Base-by-base conservation (phyloP, 805 yeast species). In the Barnettozyma siamensis region DNA sequence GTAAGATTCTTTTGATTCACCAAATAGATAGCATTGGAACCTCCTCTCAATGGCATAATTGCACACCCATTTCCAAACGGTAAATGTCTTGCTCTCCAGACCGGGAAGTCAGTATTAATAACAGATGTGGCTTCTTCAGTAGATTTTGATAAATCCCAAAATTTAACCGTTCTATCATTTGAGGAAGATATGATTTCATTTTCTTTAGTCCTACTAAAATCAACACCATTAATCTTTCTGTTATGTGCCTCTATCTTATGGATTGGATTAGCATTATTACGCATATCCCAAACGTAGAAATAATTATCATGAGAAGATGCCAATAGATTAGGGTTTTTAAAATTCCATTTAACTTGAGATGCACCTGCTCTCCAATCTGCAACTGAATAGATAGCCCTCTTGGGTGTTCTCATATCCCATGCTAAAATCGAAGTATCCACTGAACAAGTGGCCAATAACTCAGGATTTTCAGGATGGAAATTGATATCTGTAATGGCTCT, bases 351-450 rank as follows among this genome's bases (percentile, higher is more conserved):
- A 13, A 88, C 96, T 60, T 91, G 98, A 0, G 95, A 77, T 3
- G 97, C 95, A 2, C 94, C 91, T 1, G 96, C 94, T 42, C 85
- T 67, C 94, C 96, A 93, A 57, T 91, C 96, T n/a, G 96, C 87
- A 65, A 87, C 88, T 35, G 79, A 72, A 44, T 73, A 72, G 4
- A 77, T 80, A 0, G 97, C 95, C 45, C 76, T 67, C 36, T 76
- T 66, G 0, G 96, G 91, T 13, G 80, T 70, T 44, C 98, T 70
- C 69, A 89, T 70, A 63, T 93, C 99, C 99, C 99, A 93, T 3
- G 84, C 77, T 41, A 79, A 77, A 16, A 88, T 83, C 53, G 78
- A 83, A 0, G 96, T 82, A 57, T 93, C 99, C 12, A 93, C 86
- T 0, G 95, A 83, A 57, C 97, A 88, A 0, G 99, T 91, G 0